Conservation (phyloP, 345 rosid species). For the Arabis alpina region DNA sequence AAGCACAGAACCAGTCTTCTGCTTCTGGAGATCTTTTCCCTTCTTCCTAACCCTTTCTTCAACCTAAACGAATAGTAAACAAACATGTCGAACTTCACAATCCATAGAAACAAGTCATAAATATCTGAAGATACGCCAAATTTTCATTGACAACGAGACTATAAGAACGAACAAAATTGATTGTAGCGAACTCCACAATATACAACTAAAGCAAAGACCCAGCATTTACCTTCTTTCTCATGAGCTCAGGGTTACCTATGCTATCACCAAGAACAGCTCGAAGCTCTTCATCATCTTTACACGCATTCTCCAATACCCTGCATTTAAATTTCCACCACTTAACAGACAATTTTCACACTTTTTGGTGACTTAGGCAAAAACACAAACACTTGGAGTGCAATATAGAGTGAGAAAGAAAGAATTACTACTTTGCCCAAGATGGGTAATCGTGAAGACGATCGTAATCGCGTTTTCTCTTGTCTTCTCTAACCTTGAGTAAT, state of each 20-base stretch:
- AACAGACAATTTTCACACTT: background rate
- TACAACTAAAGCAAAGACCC: background rate
- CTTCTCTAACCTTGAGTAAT: slow-evolving; percentile 77
- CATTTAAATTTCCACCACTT: background rate
- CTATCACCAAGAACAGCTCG: slow-evolving; percentile 88
- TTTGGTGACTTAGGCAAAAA: slow-evolving; percentile 28
- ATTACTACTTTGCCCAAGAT: slow-evolving; percentile 75
- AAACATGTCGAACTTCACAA: too few relatives aligned
- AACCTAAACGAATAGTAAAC: slow-evolving; percentile 52
- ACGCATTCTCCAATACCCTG: slow-evolving; percentile 80
- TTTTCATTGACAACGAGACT: too few relatives aligned
- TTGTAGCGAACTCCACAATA: too few relatives aligned
- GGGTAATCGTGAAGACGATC: slow-evolving; percentile 83
- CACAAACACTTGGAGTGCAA: slow-evolving; percentile 39
- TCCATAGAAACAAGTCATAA: slow-evolving; percentile 35
- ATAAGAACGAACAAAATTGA: too few relatives aligned
- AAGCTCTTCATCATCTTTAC: slow-evolving; percentile 81
- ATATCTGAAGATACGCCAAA: too few relatives aligned
- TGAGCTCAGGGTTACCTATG: slow-evolving; percentile 86
- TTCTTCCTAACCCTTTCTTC: slow-evolving; percentile 78
- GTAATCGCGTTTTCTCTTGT: slow-evolving; percentile 79
- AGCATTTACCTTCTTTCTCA: slow-evolving; percentile 66
- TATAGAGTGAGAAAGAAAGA: background rate
- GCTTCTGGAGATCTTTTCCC: slow-evolving; percentile 73
- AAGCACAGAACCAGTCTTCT: slow-evolving; percentile 81